These are phyloP conservation scores for Hylodesmum podocarpum DNA, from an alignment of 306 rosid species.

Conservation along the genomic window DNA sequence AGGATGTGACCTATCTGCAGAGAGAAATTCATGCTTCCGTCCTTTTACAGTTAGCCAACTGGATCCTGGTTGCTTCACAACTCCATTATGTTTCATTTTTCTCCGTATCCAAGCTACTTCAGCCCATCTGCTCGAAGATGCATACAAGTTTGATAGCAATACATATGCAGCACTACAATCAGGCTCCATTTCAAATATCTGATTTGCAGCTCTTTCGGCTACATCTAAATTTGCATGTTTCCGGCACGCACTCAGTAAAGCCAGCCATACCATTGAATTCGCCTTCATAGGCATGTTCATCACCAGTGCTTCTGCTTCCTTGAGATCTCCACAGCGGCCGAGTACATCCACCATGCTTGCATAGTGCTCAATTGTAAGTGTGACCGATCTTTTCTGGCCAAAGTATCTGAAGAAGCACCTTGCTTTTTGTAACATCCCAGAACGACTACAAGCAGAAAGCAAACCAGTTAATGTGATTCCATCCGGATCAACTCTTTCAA, in stretches of 20 bases:
- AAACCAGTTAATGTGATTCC: slow-evolving; percentile 80
- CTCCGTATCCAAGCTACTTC: slow-evolving; percentile 60
- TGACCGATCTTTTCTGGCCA: slow-evolving; percentile 31
- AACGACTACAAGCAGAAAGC: slow-evolving; percentile 83
- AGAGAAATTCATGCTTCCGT: slow-evolving; percentile 54
- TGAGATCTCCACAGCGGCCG: slow-evolving; percentile 71
- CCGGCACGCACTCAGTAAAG: slow-evolving; percentile 68
- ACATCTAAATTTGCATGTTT: slow-evolving; percentile 60
- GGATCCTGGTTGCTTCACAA: slow-evolving; percentile 76
- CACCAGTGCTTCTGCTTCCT: slow-evolving; percentile 70
- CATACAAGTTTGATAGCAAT: slow-evolving; percentile 73
- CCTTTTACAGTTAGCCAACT: slow-evolving; percentile 74
- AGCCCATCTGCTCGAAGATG: slow-evolving; percentile 70
- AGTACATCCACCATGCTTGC: slow-evolving; percentile 77
- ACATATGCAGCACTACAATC: slow-evolving; percentile 66
- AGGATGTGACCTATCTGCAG: slow-evolving; percentile 69
- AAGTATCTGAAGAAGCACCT: slow-evolving; percentile 58
- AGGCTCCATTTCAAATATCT: slow-evolving; percentile 55
- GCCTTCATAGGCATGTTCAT: slow-evolving; percentile 61
- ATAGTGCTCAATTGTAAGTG: slow-evolving; percentile 69
- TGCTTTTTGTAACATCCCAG: slow-evolving; percentile 77
- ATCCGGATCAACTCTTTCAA: slow-evolving; percentile 50
- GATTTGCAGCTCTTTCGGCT: slow-evolving; percentile 69
- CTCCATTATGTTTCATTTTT: slow-evolving; percentile 60
- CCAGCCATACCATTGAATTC: slow-evolving; percentile 66